Conservation (phyloP, 345 rosid genomes). For the Sonneratia alba region DNA sequence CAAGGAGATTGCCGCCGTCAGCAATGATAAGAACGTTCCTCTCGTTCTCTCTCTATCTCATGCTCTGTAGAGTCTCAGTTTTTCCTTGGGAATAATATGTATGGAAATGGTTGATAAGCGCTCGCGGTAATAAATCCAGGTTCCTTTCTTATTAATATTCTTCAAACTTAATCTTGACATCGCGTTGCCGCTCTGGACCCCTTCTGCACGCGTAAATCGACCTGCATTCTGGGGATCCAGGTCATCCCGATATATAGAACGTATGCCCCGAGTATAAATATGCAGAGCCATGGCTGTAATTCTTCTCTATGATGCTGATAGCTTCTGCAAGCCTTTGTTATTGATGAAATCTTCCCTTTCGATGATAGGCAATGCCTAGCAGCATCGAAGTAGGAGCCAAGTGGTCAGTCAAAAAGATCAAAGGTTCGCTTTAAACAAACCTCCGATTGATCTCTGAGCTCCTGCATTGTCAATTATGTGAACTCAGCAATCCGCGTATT, state of each 20-base stretch:
- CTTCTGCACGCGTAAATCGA: neutral
- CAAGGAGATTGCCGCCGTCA: conserved; percentile 77
- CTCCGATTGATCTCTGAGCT: too few species aligned
- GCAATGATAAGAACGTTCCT: conserved; percentile 67
- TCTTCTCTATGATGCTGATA: too few species aligned
- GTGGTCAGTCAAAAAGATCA: conserved; percentile 85
- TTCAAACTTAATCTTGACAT: too few species aligned
- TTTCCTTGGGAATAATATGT: neutral
- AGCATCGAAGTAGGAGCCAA: conserved; percentile 92
- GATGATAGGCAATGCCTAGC: conserved; percentile 49
- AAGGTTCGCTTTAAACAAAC: conserved; percentile 36
- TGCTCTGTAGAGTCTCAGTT: neutral
- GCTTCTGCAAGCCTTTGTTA: neutral
- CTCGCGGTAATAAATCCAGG: too few species aligned
- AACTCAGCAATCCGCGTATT: too few species aligned
- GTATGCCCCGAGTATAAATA: neutral
- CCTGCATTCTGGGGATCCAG: neutral
- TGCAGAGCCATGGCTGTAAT: too few species aligned
- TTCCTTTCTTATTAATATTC: too few species aligned
- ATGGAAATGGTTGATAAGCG: neutral
- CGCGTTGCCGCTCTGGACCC: neutral
- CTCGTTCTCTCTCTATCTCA: neutral
- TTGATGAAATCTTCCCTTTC: neutral
- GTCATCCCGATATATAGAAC: neutral
- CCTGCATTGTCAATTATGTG: too few species aligned